phyloP scores from a whole-genome alignment of 192 early-diverging fungal genomes.

The Dissophora ornata region DNA sequence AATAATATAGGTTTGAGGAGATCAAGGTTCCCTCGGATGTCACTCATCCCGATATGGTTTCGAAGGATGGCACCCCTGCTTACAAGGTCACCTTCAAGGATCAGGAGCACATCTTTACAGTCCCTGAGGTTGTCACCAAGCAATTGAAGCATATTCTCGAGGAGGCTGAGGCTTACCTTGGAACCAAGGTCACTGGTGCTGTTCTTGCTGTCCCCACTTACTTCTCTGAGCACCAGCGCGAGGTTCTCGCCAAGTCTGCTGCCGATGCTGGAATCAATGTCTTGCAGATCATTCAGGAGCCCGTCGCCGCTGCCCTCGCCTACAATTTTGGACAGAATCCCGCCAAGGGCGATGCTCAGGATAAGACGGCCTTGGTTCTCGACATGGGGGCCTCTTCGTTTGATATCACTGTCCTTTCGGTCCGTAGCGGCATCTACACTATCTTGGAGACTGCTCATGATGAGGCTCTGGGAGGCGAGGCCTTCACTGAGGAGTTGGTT shows the following conservation, averaged over 20 bases:
- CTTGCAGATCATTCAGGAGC: conserved; percentile 87
- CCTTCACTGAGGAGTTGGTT: conserved; percentile 87
- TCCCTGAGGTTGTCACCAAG: conserved; percentile 80
- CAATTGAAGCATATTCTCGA: conserved; percentile 84
- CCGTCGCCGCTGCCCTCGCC: conserved; percentile 89
- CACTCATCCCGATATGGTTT: conserved; percentile 65
- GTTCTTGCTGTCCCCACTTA: conserved; percentile 91
- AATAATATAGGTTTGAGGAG: conserved; percentile 49
- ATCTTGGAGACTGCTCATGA: conserved; percentile 84
- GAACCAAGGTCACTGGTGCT: conserved; percentile 78
- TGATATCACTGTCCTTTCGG: conserved; percentile 82
- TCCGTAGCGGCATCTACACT: conserved; percentile 86
- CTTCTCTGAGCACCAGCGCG: conserved; percentile 79
- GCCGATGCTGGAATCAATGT: conserved; percentile 82
- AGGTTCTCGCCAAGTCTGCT: conserved; percentile 73
- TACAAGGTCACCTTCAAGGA: conserved; percentile 75
- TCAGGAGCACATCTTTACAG: conserved; percentile 70
- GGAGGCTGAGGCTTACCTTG: conserved; percentile 91
- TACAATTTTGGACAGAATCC: conserved; percentile 75
- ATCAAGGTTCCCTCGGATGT: conserved; percentile 48
- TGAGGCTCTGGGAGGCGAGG: conserved; percentile 82
- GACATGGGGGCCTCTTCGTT: conserved; percentile 91
- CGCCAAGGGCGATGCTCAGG: conserved; percentile 64
- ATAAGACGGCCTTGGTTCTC: conserved; percentile 85
- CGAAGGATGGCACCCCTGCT: conserved; percentile 65